Evolutionary conservation across 495 filamentous ascomycete species (phyloP).

Genomic region (Paragyromitra xinjiangensis): DNA sequence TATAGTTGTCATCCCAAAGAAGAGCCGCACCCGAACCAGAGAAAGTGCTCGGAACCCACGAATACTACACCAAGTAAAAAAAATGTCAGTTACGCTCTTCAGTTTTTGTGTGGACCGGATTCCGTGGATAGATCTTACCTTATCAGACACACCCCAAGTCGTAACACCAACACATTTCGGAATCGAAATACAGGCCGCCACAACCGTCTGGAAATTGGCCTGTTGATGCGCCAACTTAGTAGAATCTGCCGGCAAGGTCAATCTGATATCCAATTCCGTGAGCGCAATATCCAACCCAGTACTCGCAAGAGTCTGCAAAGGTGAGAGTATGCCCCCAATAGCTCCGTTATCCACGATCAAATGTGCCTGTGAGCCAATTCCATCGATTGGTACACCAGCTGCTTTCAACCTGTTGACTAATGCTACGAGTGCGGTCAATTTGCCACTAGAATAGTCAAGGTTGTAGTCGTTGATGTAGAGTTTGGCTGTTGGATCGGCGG

Average conservation of each 20-base stretch:
- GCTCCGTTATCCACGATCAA: conserved; percentile 63
- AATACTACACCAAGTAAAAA: conserved; percentile 56
- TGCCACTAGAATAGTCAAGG: conserved; percentile 64
- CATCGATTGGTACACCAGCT: conserved; percentile 74
- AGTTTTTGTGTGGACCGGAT: background rate
- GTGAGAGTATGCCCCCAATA: conserved; percentile 67
- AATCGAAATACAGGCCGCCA: conserved; percentile 70
- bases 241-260: conserved; percentile 60
- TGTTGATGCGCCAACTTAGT: conserved; percentile 71
- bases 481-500: conserved; percentile 67
- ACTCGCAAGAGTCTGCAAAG: conserved; percentile 61
- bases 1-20: conserved; percentile 66
- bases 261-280: conserved; percentile 70
- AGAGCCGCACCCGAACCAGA: conserved; percentile 64
- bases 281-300: conserved; percentile 67
- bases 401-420: conserved; percentile 73
- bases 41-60: conserved; percentile 70
- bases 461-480: conserved; percentile 78
- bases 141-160: conserved; percentile 76
- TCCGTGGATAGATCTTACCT: conserved; percentile 16
- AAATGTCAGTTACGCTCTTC: background rate
- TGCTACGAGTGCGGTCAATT: conserved; percentile 67
- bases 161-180: conserved; percentile 75
- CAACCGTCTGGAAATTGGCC: conserved; percentile 71
- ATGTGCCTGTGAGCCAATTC: conserved; percentile 73